Evolutionary conservation across 352 stramenopile species (phyloP).

Genomic region (Globisporangium heterothallicum): DNA sequence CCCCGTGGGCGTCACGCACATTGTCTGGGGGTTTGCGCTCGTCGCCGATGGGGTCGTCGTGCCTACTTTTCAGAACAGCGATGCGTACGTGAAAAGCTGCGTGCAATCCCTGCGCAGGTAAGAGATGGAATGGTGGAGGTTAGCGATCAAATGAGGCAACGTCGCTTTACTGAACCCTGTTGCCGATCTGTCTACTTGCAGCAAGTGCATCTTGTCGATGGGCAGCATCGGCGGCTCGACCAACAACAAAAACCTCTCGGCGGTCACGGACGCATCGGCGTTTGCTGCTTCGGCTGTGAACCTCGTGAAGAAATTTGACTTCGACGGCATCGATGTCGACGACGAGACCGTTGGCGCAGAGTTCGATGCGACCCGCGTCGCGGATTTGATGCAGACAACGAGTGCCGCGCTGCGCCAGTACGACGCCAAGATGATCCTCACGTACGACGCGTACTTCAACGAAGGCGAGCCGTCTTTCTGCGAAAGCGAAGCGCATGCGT

Average conservation of each 20-base stretch:
- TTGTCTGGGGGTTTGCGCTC: constrained; percentile 72
- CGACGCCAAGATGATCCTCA: constrained; percentile 37
- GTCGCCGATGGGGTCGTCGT: constrained; percentile 43
- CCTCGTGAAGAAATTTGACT: constrained; percentile 58
- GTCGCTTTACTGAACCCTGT: no score
- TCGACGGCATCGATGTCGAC: constrained; percentile 70
- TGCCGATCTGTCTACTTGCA: constrained; percentile 8
- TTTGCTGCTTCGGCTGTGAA: constrained; percentile 48
- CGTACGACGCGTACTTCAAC: constrained; percentile 73
- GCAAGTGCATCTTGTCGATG: constrained; percentile 55
- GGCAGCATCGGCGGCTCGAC: constrained; percentile 66
- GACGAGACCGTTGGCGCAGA: constrained; percentile 62
- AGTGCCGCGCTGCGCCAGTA: constrained; percentile 31
- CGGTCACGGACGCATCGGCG: constrained; percentile 24
- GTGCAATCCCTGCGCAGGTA: constrained; percentile 45
- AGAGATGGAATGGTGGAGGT: no score
- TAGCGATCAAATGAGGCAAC: no score
- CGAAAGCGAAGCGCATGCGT: constrained; percentile 16
- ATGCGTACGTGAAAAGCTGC: constrained; percentile 48
- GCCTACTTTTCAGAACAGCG: constrained; percentile 52
- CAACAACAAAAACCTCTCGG: constrained; percentile 62
- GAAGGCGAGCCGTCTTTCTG: constrained; percentile 29
- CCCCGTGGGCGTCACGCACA: constrained; percentile 60
- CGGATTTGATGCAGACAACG: constrained; percentile 44
- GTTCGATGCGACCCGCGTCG: constrained; percentile 43